Base-by-base conservation (phyloP, 192 early-diverging fungal species). In the Rhizophagus sp. region DNA sequence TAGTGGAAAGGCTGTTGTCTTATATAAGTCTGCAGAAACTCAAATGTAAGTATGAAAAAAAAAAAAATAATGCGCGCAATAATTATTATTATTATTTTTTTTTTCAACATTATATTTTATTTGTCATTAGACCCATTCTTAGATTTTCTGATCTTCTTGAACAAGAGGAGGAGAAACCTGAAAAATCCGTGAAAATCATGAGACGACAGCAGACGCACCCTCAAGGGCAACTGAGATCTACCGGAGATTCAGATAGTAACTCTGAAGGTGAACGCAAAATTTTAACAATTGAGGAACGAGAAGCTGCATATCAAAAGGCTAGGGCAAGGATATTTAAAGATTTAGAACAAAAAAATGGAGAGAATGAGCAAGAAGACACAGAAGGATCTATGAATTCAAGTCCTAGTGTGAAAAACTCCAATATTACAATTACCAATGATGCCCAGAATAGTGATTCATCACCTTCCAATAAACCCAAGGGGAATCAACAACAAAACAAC, bases 271-370 rank as follows among this genome's bases (percentile, higher is more conserved):
- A 85, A 25, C 83, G 86, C 30, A 85, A 83, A 74, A 82, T 84
- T 17, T 85, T 88, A 79, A 88, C 92, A 0, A 83, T 91, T 47
- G 90, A 93, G 78, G 91, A 93, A 73, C 85, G 91, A 24, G 88
- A 92, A 73, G 89, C 87, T 13, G 90, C 89, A 10, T 94, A 94
- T 78, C 90, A 92, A 79, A 86, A 88, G 44, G 93, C 93, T 7
- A 85, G 93, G 69, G 91, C 91, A 17, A 80, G 89, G 49, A 94
- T 94, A 62, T 94, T 94, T 77, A 86, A 90, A 68, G 91, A 91
- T 44, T 81, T 79, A 61, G 74, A 76, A 41, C 68, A 70, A 76
- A 76, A 76, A 62, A 76, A 76, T 33, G 44, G 25, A 5, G 74
- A 76, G n/a, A 62, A 61, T 63, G 74, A 76, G 39, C 74, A 63